Conservation (phyloP, 1,284 basidiomycete species). For the Pisolithus thermaeus region DNA sequence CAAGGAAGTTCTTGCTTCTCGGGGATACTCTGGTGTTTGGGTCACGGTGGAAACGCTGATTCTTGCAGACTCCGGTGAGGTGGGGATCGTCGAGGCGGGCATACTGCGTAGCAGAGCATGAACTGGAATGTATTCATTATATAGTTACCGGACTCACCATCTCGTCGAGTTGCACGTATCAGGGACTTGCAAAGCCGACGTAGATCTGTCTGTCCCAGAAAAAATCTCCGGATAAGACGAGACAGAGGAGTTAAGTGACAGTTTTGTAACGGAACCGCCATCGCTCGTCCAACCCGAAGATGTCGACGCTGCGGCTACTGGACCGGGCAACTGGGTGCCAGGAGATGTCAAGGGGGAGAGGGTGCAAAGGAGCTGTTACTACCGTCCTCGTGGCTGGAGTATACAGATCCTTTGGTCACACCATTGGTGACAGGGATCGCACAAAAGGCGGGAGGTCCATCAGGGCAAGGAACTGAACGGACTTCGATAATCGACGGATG, state of each 20-base stretch:
- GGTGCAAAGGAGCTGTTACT: slow-evolving; percentile 21
- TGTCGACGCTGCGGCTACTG: slow-evolving; percentile 17
- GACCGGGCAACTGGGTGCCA: slow-evolving; percentile 25
- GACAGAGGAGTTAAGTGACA: slow-evolving; percentile 7
- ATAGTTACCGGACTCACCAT: slow-evolving; percentile 12
- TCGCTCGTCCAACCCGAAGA: slow-evolving; percentile 28
- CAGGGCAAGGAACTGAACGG: slow-evolving; percentile 29
- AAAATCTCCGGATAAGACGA: slow-evolving; percentile 7
- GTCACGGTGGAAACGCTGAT: slow-evolving; percentile 25
- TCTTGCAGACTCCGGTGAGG: slow-evolving; percentile 30
- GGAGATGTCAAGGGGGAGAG: slow-evolving; percentile 27
- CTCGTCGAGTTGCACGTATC: slow-evolving; percentile 7
- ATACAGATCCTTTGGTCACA: background rate
- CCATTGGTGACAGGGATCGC: slow-evolving; percentile 15
- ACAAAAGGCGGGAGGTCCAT: slow-evolving; percentile 14
- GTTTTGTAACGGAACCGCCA: slow-evolving; percentile 22
- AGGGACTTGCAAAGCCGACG: slow-evolving; percentile 21
- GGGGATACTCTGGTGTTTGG: slow-evolving; percentile 30
- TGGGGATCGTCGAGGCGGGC: slow-evolving; percentile 25
- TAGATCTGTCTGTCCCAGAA: slow-evolving; percentile 6
- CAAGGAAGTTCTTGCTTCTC: slow-evolving; percentile 29
- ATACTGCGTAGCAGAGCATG: slow-evolving; percentile 16
- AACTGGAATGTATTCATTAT: background rate
- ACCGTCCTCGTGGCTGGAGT: slow-evolving; percentile 12
- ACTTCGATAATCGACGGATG: slow-evolving; percentile 13